These are phyloP conservation scores for Copromyces sp. DNA, from an alignment of 495 filamentous ascomycete species.

Conservation along the genomic window DNA sequence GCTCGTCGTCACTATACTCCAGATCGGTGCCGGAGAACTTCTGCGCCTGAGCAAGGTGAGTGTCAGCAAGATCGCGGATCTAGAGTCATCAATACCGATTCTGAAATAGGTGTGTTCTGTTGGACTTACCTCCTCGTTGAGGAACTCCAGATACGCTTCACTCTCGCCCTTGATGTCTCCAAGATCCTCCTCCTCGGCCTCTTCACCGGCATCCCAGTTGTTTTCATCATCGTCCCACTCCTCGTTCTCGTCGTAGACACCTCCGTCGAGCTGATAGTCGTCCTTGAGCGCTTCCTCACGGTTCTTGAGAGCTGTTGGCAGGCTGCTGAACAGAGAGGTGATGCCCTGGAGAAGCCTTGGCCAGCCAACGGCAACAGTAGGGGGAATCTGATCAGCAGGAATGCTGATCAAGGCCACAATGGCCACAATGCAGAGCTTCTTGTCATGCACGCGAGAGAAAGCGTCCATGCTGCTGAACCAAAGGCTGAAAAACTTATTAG, in stretches of 20 bases:
- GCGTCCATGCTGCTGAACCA: slow-evolving; percentile 96
- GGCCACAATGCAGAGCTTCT: slow-evolving; percentile 91
- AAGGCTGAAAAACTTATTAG: slow-evolving; percentile 97
- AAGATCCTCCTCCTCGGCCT: slow-evolving; percentile 41
- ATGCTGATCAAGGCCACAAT: slow-evolving; percentile 76
- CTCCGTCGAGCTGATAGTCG: slow-evolving; percentile 62
- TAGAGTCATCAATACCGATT: slow-evolving; percentile 7
- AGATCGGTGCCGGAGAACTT: slow-evolving; percentile 60
- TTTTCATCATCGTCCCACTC: slow-evolving; percentile 66
- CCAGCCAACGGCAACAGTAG: slow-evolving; percentile 90
- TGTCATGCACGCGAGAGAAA: slow-evolving; percentile 92
- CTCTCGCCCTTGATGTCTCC: slow-evolving; percentile 77
- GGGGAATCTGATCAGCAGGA: slow-evolving; percentile 64
- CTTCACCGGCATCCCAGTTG: slow-evolving; percentile 39
- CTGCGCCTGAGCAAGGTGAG: slow-evolving; percentile 46
- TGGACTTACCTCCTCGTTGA: slow-evolving; percentile 68
- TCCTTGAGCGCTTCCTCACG: slow-evolving; percentile 91
- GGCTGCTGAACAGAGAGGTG: slow-evolving; percentile 79
- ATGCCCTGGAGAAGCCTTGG: slow-evolving; percentile 89
- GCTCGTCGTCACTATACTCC: slow-evolving; percentile 68
- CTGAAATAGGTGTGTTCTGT: not conserved
- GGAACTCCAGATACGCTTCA: slow-evolving; percentile 87
- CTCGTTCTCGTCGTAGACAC: slow-evolving; percentile 68
- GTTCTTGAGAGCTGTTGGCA: slow-evolving; percentile 77
- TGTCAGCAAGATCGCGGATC: slow-evolving; percentile 24